phyloP scores from a whole-genome alignment of 495 filamentous ascomycete species.

The Apiosordaria backusii region DNA sequence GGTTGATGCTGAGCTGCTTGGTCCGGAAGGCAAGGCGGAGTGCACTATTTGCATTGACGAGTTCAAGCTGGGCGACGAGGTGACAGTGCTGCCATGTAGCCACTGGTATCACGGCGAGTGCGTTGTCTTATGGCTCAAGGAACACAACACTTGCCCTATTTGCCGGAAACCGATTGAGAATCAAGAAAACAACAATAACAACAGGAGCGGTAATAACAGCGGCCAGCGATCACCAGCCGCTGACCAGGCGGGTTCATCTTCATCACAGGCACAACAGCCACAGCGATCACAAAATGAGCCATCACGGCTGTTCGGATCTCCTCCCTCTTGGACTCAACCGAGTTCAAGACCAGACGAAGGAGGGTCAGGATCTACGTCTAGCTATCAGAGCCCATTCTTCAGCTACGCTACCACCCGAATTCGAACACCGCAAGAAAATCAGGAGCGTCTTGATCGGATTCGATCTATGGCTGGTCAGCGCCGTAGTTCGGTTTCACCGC shows the following conservation, averaged over 20 bases:
- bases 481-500: neutral
- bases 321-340: neutral
- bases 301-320: neutral
- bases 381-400: neutral
- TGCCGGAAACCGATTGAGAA: conserved; percentile 73
- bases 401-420: neutral
- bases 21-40: conserved; percentile 58
- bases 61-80: conserved; percentile 68
- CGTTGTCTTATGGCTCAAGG: conserved; percentile 72
- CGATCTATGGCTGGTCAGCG: neutral
- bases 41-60: conserved; percentile 95
- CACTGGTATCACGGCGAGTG: conserved; percentile 90
- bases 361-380: neutral
- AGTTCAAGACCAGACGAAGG: neutral
- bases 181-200: conserved; percentile 1
- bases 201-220: conserved; percentile 6
- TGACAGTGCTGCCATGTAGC: conserved; percentile 75
- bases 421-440: neutral
- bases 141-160: conserved; percentile 89
- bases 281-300: neutral
- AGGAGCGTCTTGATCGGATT: neutral
- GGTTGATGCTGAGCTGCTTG: conserved; percentile 64
- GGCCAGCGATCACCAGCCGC: neutral
- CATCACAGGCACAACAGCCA: neutral
- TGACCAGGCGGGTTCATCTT: neutral